These are phyloP conservation scores for Neoarthrinium moseri DNA, from an alignment of 2,329 filamentous ascomycete species.

Conservation along the genomic window DNA sequence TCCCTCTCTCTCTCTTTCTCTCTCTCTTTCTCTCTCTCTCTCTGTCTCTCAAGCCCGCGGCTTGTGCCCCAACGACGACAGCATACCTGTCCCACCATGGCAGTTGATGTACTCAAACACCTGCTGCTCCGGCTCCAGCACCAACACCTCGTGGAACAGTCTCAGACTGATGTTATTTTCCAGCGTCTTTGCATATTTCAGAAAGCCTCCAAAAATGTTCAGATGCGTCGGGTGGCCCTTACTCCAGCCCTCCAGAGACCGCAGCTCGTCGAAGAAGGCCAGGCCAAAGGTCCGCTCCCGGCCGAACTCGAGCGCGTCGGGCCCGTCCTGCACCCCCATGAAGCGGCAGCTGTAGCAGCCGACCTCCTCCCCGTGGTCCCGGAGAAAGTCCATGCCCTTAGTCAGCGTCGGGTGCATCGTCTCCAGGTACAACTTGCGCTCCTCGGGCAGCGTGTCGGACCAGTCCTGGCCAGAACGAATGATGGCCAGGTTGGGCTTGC, in stretches of 20 bases:
- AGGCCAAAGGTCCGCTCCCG: slow-evolving; percentile 38
- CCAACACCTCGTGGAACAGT: slow-evolving; percentile 39
- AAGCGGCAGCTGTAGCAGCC: slow-evolving; percentile 43
- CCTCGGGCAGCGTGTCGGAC: slow-evolving; percentile 35
- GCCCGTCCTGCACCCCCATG: slow-evolving; percentile 39
- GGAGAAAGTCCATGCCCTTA: slow-evolving; percentile 42
- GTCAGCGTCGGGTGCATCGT: slow-evolving; percentile 43
- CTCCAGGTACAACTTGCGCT: slow-evolving; percentile 40
- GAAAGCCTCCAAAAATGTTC: slow-evolving; percentile 38
- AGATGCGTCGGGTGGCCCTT: slow-evolving; percentile 37
- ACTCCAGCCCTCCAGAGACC: slow-evolving; percentile 37
- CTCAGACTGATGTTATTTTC: slow-evolving; percentile 32
- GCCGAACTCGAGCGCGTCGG: slow-evolving; percentile 14
- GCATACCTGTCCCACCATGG: slow-evolving; percentile 34
- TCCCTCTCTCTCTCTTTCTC: no score
- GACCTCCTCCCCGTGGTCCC: slow-evolving; percentile 38
- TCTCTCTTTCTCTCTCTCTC: no score
- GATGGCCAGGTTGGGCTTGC: slow-evolving; percentile 38
- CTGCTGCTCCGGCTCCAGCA: slow-evolving; percentile 37
- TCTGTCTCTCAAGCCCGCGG: no score
- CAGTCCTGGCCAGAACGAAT: slow-evolving; percentile 47
- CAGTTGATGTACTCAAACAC: slow-evolving; percentile 41
- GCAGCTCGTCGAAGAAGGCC: slow-evolving; percentile 40
- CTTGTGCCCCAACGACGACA: no score
- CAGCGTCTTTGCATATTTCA: slow-evolving; percentile 35